Percentiles rank a stretch among this genome's conserved stretches.
These are phyloP conservation scores for Neonectria punicea DNA, from an alignment of 2,329 filamentous ascomycete genomes.

Conservation along the genomic window DNA sequence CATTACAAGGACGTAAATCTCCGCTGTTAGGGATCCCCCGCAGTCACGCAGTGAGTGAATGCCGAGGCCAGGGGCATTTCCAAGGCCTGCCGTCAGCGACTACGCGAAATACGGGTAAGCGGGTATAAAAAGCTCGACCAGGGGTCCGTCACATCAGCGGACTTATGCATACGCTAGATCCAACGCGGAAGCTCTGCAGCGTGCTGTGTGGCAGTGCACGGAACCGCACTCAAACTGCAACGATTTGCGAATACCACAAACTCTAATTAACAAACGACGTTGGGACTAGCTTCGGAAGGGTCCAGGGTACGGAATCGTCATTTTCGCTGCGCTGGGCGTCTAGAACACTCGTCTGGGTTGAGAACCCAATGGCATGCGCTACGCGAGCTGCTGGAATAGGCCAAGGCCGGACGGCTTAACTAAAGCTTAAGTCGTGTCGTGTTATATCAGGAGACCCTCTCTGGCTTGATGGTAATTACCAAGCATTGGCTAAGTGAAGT, in stretches of 20 bases:
- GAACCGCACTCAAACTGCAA: background rate
- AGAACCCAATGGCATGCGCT: background rate
- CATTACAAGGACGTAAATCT: background rate
- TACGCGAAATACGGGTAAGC: background rate
- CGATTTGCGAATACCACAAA: background rate
- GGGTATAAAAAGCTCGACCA: background rate
- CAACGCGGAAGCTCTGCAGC: background rate
- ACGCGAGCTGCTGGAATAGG: background rate
- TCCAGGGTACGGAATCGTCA: background rate
- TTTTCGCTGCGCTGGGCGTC: background rate
- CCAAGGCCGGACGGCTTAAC: no score
- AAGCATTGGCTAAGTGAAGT: background rate
- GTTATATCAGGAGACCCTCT: no score
- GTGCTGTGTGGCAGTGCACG: background rate
- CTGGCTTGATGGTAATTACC: no score
- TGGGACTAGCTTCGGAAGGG: background rate
- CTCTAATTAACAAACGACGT: background rate
- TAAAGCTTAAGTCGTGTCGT: background rate
- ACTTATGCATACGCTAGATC: background rate
- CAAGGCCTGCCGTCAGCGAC: background rate
- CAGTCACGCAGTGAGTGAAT: background rate
- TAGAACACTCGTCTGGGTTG: background rate
- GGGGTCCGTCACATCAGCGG: background rate
- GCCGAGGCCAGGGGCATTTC: background rate
- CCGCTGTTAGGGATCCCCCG: background rate